These are phyloP conservation scores for Larix sibirica DNA, from an alignment of 83 land plant species.

Conservation along the genomic window DNA sequence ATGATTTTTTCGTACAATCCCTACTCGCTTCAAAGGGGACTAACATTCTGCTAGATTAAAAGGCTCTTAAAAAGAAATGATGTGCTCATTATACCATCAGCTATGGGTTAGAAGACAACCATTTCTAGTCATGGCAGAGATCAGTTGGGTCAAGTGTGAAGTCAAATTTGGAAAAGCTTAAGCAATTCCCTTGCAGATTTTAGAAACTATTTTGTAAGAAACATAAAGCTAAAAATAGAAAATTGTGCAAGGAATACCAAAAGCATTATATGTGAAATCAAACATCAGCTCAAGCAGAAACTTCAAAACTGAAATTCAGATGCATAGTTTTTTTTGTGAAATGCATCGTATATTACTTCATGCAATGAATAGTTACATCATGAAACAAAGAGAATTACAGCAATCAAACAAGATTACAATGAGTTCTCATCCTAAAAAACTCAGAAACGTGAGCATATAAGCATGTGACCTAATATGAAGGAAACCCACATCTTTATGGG, in stretches of 20 bases:
- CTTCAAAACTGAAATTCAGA: neutral
- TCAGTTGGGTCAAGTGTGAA: neutral
- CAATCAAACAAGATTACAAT: neutral
- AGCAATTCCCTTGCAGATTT: neutral
- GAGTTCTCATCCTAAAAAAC: neutral
- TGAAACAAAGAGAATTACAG: neutral
- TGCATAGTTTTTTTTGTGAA: neutral
- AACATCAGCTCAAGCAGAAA: neutral
- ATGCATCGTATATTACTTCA: neutral
- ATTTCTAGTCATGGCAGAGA: neutral
- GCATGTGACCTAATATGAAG: neutral
- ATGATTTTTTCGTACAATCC: neutral
- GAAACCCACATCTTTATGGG: neutral
- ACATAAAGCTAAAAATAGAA: neutral
- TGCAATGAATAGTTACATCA: no score
- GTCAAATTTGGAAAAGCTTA: neutral
- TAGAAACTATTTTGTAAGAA: neutral
- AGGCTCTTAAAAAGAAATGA: no score
- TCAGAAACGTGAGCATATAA: no score
- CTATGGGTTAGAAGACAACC: no score
- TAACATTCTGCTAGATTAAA: no score
- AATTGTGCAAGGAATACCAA: neutral
- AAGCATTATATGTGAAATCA: neutral
- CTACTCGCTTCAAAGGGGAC: no score
- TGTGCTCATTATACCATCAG: no score